Base-by-base conservation (phyloP, 192 early-diverging fungal genomes). In the Gonapodya prolifera region DNA sequence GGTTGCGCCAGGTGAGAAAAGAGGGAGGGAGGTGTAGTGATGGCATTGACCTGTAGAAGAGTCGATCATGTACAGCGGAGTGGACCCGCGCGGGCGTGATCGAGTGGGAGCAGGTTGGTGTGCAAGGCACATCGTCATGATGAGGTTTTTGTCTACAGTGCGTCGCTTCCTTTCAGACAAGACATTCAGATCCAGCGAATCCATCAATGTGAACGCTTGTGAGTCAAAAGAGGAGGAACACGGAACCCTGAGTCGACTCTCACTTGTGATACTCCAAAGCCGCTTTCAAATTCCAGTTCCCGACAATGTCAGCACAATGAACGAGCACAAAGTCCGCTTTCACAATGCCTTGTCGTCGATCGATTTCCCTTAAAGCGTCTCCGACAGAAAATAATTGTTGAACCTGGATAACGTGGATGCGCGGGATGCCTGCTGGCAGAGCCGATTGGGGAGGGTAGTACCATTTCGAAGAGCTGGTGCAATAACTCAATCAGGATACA, bases 251-350 rank as follows among this genome's bases (percentile, higher is more conserved):
- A 79, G 18, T 18, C 70, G 31, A 29, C 29, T 30, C 79, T 29
- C 69, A 89, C 83, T 84, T 76, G 82, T 99, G 98, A n/a, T 86
- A 91, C 30, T 94, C 91, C 34, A 97, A 75, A 29, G 92, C 87
- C 71, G 83, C 80, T 30, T 89, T 86, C 61, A 99, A 77, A 77
- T 94, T 87, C 81, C 98, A 89, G 80, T 98, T 98, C 2, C 96
- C 90, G 1, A 99, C 89, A 0, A 96, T 90, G 83, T 98, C 45
- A 16, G 45, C 91, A 69, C 94, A 96, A 2, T 83, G 89, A 76
- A 96, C 92, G 45, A 98, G 86, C 36, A 99, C 93, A 83, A 99
- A 99, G 79, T 99, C 96, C 0, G 89, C 90, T 33, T 84, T 82
- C 75, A 98, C 87, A 45, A 94, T 79, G 23, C 45, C 45, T 74